phyloP scores from a whole-genome alignment of 805 yeast species.

The Diddensiella transvaalensis region DNA sequence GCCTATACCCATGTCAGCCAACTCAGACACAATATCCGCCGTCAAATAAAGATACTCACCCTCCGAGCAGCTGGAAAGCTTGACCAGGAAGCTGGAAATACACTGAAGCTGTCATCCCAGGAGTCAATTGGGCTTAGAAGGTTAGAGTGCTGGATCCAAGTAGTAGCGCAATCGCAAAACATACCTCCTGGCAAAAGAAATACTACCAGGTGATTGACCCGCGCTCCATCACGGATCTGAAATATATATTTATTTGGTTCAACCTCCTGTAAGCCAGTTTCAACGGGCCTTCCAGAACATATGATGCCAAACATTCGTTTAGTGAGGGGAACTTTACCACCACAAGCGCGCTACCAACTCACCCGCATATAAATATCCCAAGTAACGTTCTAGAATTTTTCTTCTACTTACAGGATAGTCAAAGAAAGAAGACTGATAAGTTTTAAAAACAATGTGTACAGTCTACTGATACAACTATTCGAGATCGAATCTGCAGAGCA shows the following conservation, averaged over 20 bases:
- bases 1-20: slow-evolving; percentile 18
- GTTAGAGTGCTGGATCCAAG: background rate
- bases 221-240: slow-evolving; percentile 57
- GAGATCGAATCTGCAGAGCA: slow-evolving; percentile 22
- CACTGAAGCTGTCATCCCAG: slow-evolving; percentile 73
- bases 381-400: background rate
- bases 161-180: slow-evolving; percentile 13
- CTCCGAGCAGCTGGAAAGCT: slow-evolving; percentile 37
- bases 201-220: slow-evolving; percentile 73
- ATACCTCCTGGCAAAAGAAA: slow-evolving; percentile 81
- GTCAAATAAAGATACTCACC: slow-evolving; percentile 45
- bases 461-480: slow-evolving; percentile 22
- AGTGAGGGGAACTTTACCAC: background rate
- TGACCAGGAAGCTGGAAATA: slow-evolving; percentile 76
- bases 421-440: background rate
- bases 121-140: slow-evolving; percentile 43
- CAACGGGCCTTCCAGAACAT: slow-evolving; percentile 20
- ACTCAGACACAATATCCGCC: background rate
- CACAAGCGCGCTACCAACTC: background rate
- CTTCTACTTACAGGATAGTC: background rate
- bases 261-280: slow-evolving; percentile 49
- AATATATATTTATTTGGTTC: slow-evolving; percentile 66
- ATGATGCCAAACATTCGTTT: slow-evolving; percentile 7
- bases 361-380: background rate
- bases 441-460: background rate